Percentiles rank a stretch among this genome's conserved stretches.
These are phyloP conservation scores for Houttuynia cordata DNA, from an alignment of 164 flowering plant genomes.

Conservation along the genomic window DNA sequence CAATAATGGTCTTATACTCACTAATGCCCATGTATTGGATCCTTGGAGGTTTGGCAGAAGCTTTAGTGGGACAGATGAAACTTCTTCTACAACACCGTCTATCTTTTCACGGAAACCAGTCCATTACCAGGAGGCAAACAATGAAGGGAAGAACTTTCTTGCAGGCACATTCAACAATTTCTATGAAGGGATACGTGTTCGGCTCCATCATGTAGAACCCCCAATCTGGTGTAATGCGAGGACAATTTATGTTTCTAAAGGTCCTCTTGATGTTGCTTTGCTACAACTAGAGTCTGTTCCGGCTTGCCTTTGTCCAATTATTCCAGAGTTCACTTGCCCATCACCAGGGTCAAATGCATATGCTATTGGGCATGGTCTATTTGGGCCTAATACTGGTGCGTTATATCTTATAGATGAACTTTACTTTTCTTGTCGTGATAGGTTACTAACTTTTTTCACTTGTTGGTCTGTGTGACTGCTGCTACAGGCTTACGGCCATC, in stretches of 20 bases:
- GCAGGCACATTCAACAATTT: conserved; percentile 12
- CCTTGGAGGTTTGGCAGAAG: conserved; percentile 91
- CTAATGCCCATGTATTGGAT: conserved; percentile 95
- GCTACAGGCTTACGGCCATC: conserved; percentile 57
- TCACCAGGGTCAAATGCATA: conserved; percentile 57
- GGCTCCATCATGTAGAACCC: conserved; percentile 54
- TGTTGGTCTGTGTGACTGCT: not conserved
- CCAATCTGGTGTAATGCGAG: conserved; percentile 76
- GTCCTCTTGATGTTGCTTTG: conserved; percentile 78
- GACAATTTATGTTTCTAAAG: conserved; percentile 60
- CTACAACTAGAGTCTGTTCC: conserved; percentile 68
- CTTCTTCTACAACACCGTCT: conserved; percentile 5
- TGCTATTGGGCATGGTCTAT: conserved; percentile 90
- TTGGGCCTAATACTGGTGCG: conserved; percentile 90
- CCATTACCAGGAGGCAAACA: conserved; percentile 7
- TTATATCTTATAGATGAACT: not conserved
- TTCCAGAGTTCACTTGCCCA: conserved; percentile 40
- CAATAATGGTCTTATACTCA: conserved; percentile 71
- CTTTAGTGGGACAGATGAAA: conserved; percentile 18
- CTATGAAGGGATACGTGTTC: conserved; percentile 47
- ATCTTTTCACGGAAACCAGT: conserved; percentile 10
- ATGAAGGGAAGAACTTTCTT: conserved; percentile 9
- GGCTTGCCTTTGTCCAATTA: conserved; percentile 43
- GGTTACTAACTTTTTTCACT: no score
- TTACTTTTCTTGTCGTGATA: not conserved